A percentile compares a stretch with the other conserved stretches of the same genome.
Conservation (phyloP, 2,329 filamentous ascomycete species). For the Pseudopithomyces chartarum region DNA sequence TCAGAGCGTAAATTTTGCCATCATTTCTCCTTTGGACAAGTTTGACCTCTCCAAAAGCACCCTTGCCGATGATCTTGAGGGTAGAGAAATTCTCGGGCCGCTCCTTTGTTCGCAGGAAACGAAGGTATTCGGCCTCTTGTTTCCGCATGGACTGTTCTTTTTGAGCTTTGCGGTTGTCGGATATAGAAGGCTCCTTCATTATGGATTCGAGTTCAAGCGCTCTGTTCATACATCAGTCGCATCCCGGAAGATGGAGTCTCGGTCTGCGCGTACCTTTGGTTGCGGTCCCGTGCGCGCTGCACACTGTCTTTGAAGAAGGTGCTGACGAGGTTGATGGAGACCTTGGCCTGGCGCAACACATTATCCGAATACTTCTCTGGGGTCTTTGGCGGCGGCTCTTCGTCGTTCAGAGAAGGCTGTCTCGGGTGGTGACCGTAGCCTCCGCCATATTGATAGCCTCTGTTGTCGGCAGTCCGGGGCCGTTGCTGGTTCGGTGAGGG, state of each 20-base stretch:
- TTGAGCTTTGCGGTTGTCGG: constrained; percentile 77
- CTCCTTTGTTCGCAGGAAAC: constrained; percentile 92
- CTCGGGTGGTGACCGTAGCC: constrained; percentile 72
- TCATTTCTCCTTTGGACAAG: constrained; percentile 95
- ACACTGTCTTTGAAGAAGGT: constrained; percentile 98
- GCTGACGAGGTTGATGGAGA: constrained; percentile 68
- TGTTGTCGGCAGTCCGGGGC: constrained; percentile 80
- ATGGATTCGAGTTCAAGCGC: constrained; percentile 91
- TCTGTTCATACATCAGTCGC: constrained; percentile 55
- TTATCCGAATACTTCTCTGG: constrained; percentile 88
- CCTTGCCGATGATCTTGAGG: constrained; percentile 98
- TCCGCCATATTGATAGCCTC: constrained; percentile 64
- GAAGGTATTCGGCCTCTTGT: constrained; percentile 89
- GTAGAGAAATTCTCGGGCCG: constrained; percentile 94
- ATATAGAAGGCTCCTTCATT: constrained; percentile 75
- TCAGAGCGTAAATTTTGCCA: constrained; percentile 96
- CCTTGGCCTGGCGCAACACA: constrained; percentile 73
- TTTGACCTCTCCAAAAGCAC: constrained; percentile 97
- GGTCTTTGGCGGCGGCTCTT: constrained; percentile 75
- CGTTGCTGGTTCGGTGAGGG: constrained; percentile 71
- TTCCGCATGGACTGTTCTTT: constrained; percentile 84
- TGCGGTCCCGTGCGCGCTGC: constrained; percentile 90
- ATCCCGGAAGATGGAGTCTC: neutral
- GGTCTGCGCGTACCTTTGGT: constrained; percentile 73
- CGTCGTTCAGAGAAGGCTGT: constrained; percentile 60